Percentiles rank a stretch among this genome's conserved stretches.
phyloP scores from a whole-genome alignment of 1,284 basidiomycete genomes.

The Cystobasidiaceae sp. region DNA sequence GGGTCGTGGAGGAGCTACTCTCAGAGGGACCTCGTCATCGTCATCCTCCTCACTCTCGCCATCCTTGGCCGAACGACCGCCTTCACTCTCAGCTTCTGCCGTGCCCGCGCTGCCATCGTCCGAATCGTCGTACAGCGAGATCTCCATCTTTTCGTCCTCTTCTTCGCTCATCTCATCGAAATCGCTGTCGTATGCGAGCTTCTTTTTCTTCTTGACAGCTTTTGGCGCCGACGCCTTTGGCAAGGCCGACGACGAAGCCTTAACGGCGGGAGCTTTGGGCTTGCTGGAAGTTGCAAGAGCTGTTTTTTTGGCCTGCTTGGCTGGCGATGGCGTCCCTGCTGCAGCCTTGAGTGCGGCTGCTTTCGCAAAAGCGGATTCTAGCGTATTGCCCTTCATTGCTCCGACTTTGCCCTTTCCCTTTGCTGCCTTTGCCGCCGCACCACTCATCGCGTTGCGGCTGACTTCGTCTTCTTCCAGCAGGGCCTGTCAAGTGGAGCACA shows the following conservation, averaged over 20 bases:
- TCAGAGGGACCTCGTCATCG: neutral
- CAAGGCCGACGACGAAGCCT: neutral
- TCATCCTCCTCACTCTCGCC: neutral
- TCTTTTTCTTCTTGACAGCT: conserved; percentile 23
- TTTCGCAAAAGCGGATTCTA: conserved; percentile 24
- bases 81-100: neutral
- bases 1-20: too few species aligned
- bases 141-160: conserved; percentile 11
- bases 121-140: conserved; percentile 9
- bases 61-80: neutral
- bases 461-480: conserved; percentile 17
- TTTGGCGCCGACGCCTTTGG: neutral
- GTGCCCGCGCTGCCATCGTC: conserved; percentile 6
- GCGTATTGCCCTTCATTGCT: conserved; percentile 23
- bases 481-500: neutral
- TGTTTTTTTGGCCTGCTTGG: neutral
- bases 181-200: conserved; percentile 17
- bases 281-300: neutral
- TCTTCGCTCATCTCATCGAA: conserved; percentile 14
- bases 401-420: conserved; percentile 29
- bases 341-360: conserved; percentile 21
- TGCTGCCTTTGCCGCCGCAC: neutral
- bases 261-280: neutral
- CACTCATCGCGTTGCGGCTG: neutral
- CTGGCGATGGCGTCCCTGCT: conserved; percentile 2